phyloP scores from a whole-genome alignment of 1,284 basidiomycete genomes.

The Pseudozyma flocculosa region DNA sequence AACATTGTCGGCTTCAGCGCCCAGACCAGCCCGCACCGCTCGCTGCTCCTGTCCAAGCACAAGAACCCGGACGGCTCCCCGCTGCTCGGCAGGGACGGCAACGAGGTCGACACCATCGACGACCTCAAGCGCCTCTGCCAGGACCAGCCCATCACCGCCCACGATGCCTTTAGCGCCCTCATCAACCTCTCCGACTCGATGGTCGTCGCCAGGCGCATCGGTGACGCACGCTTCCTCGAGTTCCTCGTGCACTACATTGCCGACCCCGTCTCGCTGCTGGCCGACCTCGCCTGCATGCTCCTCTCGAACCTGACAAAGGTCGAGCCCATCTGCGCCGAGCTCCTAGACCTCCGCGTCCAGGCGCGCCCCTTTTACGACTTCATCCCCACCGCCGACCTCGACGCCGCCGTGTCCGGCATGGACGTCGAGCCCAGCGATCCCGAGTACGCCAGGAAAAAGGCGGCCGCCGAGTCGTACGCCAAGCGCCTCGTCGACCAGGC shows the following conservation, averaged over 20 bases:
- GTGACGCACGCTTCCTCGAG: slow-evolving; percentile 72
- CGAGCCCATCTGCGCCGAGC: slow-evolving; percentile 68
- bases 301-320: slow-evolving; percentile 89
- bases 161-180: slow-evolving; percentile 90
- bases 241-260: slow-evolving; percentile 90
- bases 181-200: slow-evolving; percentile 90
- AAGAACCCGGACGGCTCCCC: slow-evolving; percentile 41
- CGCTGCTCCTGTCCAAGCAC: slow-evolving; percentile 42
- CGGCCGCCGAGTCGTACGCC: slow-evolving; percentile 31
- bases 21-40: slow-evolving; percentile 40
- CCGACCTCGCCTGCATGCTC: slow-evolving; percentile 93
- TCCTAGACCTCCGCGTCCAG: slow-evolving; percentile 66
- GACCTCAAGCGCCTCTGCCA: slow-evolving; percentile 81
- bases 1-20: slow-evolving; percentile 67
- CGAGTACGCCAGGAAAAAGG: slow-evolving; percentile 46
- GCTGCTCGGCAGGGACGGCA: slow-evolving; percentile 40
- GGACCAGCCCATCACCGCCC: slow-evolving; percentile 78
- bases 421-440: slow-evolving; percentile 49
- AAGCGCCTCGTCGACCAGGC: slow-evolving; percentile 34
- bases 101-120: slow-evolving; percentile 49
- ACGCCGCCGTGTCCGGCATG: slow-evolving; percentile 41
- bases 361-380: slow-evolving; percentile 52
- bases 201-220: slow-evolving; percentile 68
- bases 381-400: slow-evolving; percentile 41
- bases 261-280: slow-evolving; percentile 81